Evolutionary conservation across 1,139 yeast genomes (phyloP).

Genomic region (Lodderomyces metapsilosis): DNA sequence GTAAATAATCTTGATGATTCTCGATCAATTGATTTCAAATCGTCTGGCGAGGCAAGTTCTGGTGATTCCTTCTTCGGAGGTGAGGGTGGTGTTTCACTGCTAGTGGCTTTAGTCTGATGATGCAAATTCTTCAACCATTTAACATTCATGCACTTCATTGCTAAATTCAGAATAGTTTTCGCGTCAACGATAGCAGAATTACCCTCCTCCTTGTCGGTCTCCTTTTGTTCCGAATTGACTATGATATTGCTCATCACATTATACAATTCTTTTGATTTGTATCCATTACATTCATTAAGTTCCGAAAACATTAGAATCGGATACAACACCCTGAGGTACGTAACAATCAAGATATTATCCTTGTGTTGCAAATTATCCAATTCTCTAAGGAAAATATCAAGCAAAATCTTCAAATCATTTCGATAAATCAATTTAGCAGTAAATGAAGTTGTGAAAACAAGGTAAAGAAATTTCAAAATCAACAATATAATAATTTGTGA

Average conservation of each 20-base stretch:
- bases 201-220: too few species aligned
- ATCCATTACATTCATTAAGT: conserved; percentile 43
- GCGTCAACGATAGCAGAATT: conserved; percentile 22
- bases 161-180: conserved; percentile 54
- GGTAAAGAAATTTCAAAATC: conserved; percentile 73
- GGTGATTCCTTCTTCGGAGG: neutral
- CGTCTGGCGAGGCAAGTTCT: neutral
- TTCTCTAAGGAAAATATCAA: conserved; percentile 84
- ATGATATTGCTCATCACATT: conserved; percentile 50
- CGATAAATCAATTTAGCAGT: conserved; percentile 72
- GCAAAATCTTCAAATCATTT: conserved; percentile 81
- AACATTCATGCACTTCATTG: conserved; percentile 60
- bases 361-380: conserved; percentile 64
- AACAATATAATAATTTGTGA: conserved; percentile 73
- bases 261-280: conserved; percentile 57
- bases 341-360: conserved; percentile 55
- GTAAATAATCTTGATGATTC: conserved; percentile 13
- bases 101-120: conserved; percentile 10
- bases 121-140: conserved; percentile 47
- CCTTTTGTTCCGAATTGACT: conserved; percentile 19
- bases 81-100: too few species aligned
- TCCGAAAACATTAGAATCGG: conserved; percentile 73
- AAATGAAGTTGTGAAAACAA: conserved; percentile 65
- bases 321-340: conserved; percentile 72
- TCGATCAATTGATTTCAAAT: neutral